These are phyloP conservation scores for Capsella bursapastoris DNA, from an alignment of 345 rosid genomes.

Conservation along the genomic window DNA sequence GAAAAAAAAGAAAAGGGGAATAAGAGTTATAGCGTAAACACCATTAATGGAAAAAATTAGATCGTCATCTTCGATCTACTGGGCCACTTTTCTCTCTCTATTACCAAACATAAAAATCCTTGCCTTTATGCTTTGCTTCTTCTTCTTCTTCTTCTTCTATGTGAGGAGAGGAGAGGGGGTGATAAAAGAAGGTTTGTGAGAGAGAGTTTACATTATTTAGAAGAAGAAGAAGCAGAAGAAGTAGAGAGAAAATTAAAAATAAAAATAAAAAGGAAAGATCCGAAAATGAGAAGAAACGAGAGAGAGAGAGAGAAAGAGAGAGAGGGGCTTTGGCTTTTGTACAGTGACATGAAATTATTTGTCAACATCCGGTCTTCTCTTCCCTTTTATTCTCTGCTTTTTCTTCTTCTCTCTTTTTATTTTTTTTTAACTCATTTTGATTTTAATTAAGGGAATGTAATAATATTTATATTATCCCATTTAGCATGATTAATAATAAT, in stretches of 20 bases:
- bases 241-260: too few species aligned
- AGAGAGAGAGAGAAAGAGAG: conserved; percentile 44
- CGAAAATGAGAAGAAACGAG: conserved; percentile 71
- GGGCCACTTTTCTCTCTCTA: conserved; percentile 66
- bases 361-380: conserved; percentile 99
- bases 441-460: not conserved
- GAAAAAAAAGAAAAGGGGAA: not conserved
- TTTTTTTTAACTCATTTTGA: not conserved
- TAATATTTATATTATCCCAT: not conserved
- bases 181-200: conserved; percentile 1
- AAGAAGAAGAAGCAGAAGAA: too few species aligned
- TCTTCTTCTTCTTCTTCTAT: conserved; percentile 23
- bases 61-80: conserved; percentile 91
- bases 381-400: conserved; percentile 79
- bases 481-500: not conserved
- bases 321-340: conserved; percentile 45
- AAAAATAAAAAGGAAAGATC: not conserved
- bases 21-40: conserved; percentile 45
- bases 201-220: too few species aligned
- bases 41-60: conserved; percentile 61
- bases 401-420: not conserved
- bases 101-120: conserved; percentile 15
- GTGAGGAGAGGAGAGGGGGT: conserved; percentile 34
- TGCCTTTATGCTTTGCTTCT: too few species aligned
- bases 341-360: conserved; percentile 88